Evolutionary conservation across 257 asterid genomes (phyloP).

Genomic region (Anisodus tanguticus): DNA sequence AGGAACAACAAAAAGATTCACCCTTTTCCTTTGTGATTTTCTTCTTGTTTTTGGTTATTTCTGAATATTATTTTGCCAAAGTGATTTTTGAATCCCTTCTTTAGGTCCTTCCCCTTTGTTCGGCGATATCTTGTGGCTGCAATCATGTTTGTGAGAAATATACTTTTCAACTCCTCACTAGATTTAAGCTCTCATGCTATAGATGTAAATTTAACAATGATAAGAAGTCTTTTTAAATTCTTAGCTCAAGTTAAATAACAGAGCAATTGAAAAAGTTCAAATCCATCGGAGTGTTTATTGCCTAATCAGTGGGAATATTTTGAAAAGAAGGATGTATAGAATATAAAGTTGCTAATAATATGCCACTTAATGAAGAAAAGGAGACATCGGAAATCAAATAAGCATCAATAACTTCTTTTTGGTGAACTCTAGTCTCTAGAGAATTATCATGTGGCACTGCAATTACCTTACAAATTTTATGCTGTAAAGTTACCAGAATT

Average conservation of each 20-base stretch:
- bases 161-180: background rate
- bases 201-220: background rate
- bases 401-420: background rate
- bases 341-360: background rate
- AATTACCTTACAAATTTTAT: slow-evolving; percentile 27
- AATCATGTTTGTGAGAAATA: background rate
- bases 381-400: background rate
- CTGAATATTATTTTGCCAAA: background rate
- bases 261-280: background rate
- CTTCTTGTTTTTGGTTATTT: background rate
- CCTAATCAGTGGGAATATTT: background rate
- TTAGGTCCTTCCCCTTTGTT: background rate
- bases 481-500: slow-evolving; percentile 68
- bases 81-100: background rate
- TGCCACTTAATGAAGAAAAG: background rate
- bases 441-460: slow-evolving; percentile 22
- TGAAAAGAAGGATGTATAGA: background rate
- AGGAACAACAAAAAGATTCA: background rate
- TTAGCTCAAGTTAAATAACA: background rate
- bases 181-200: background rate
- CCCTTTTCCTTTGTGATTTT: slow-evolving; percentile 10
- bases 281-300: slow-evolving; percentile 2
- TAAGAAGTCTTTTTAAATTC: background rate
- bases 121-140: background rate
- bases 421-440: background rate